Evolutionary conservation across 2,329 filamentous ascomycete genomes (phyloP), one percentile per base, ranked within the genome.

Genomic region (Apiospora saccharicola): DNA sequence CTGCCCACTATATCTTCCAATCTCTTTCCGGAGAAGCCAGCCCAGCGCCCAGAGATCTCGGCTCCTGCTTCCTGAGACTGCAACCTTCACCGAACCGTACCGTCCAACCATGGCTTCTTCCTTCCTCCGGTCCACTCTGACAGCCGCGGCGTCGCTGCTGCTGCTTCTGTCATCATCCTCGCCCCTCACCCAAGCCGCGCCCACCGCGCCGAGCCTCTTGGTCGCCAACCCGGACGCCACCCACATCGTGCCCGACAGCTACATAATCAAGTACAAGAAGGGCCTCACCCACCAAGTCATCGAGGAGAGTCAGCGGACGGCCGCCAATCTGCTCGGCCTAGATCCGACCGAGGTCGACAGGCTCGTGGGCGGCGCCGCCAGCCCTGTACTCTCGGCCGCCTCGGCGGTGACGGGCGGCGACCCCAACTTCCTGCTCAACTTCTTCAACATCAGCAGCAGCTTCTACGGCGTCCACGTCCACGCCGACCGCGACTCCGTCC

Each of bases 211-310:
- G 12, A 26, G 16, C 7, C 26, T 69, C 44, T 10, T 13, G 26
- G 24, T 69, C 16, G 67, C 44, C 44, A 69, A 69, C 67, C 26
- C 26, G 26, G 44, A 37, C 67, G 67, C 67, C 67, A 69, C 26
- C 44, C 37, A 49, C 26, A 24, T 69, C 16, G 67, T 69, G 19
- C 67, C 67, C 43, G 16, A 37, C 44, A 69, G 67, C 67, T 69
- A 69, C 67, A 69, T 69, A 26, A 6, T 69, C 44, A 69, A 69
- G 67, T 69, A 69, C 44, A 49, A n/a, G 26, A 16, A 46, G 26
- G 67, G 26, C 16, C 10, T 26, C 67, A 37, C 44, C 67, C 19
- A 69, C 5, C 26, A 69, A 1, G 44, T 37, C 44, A 24, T 68
- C 24, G 26, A 4, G 13, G 6, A 24, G 43, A 49, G 44, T 44